Conservation (phyloP, 768 basidiomycete genomes). For the Boletus subparvulus region DNA sequence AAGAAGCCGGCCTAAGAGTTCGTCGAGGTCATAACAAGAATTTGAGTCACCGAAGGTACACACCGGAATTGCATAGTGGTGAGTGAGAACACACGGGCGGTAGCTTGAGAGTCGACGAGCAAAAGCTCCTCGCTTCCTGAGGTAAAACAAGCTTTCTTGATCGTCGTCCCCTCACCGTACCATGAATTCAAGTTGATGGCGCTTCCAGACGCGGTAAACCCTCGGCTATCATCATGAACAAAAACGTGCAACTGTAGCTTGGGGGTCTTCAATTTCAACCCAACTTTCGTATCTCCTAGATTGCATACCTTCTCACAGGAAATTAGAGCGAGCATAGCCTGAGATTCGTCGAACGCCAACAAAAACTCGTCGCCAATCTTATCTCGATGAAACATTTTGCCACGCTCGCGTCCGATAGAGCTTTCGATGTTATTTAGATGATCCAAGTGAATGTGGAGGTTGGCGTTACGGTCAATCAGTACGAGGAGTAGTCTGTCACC, state of each 20-base stretch:
- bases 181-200: slow-evolving; percentile 44
- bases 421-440: slow-evolving; percentile 30
- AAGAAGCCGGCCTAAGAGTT: slow-evolving; percentile 42
- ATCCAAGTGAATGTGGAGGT: slow-evolving; percentile 42
- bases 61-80: slow-evolving; percentile 56
- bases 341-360: slow-evolving; percentile 53
- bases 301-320: slow-evolving; percentile 40
- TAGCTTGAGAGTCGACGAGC: slow-evolving; percentile 44
- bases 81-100: slow-evolving; percentile 53
- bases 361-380: slow-evolving; percentile 48
- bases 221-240: slow-evolving; percentile 46
- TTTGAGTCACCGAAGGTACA: neutral
- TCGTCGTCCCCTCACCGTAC: slow-evolving; percentile 40
- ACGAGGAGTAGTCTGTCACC: slow-evolving; percentile 42
- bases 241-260: slow-evolving; percentile 46
- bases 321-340: slow-evolving; percentile 47
- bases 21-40: neutral
- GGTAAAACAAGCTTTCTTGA: slow-evolving; percentile 45
- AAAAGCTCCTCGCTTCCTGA: slow-evolving; percentile 53
- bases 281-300: neutral
- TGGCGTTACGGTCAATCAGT: slow-evolving; percentile 32
- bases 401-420: slow-evolving; percentile 32
- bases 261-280: neutral
- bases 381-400: slow-evolving; percentile 41
- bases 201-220: slow-evolving; percentile 43